Evolutionary conservation across 257 asterid genomes (phyloP), one percentile per base, ranked within the genome.

Genomic region (Agastache rugosa): DNA sequence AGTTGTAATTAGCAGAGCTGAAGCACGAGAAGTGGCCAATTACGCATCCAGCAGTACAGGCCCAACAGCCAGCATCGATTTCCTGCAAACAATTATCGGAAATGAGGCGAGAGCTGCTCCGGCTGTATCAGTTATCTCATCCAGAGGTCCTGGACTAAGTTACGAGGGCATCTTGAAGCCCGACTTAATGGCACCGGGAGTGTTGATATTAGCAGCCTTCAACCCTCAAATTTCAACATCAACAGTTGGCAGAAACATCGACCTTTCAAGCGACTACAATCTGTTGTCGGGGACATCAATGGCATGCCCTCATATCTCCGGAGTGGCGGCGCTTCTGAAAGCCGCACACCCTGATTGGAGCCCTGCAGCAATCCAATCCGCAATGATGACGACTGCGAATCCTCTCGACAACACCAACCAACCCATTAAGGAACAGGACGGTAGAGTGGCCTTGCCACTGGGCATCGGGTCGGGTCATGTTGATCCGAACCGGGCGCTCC

Each of bases 381-480:
- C 84, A 9, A 77, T 83, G 87, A 80, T 80, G 87, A 83, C 87
- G 1, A 83, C 87, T 0, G 87, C 87, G 1, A 77, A 77, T 14
- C 83, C 68, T 12, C 80, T 77, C 0, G 87, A 83, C 45, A 83
- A 77, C 64, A 69, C 78, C 1, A 65, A 71, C 2, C 67, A 67
- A 6, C 78, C 80, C 7, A 83, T 83, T 54, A 78, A 59, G 58
- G 87, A 83, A 6, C 67, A 58, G 27, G 71, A 41, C 5, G 41
- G 59, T 19, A 8, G 27, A 12, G 29, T 23, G 0, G 80, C 87
- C 51, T 2, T 70, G 4, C 84, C 87, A 11, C 34, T 83, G 2
- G 84, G 77, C 41, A 69, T 77, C 9, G 83, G 87, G 22, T 74
- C 84, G 5, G 84, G 87, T 9, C 75, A 64, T 10, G 78, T 83